Conservation (phyloP, 345 rosid species). For the Laguncularia racemosa region DNA sequence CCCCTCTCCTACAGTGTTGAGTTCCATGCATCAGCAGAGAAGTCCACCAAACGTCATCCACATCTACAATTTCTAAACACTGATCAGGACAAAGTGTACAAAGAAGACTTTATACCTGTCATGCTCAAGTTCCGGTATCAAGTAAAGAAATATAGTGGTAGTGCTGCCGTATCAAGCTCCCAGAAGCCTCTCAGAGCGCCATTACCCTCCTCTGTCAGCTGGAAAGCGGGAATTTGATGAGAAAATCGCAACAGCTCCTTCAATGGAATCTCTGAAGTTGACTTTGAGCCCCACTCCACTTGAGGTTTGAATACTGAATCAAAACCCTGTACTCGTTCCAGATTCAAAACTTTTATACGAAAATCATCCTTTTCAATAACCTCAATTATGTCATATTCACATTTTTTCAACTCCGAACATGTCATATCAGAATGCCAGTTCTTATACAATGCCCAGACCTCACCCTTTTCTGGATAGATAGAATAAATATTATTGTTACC, state of each 20-base stretch:
- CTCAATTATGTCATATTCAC: conserved; percentile 58
- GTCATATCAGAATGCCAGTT: conserved; percentile 36
- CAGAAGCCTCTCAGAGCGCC: conserved; percentile 48
- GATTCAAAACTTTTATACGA: conserved; percentile 31
- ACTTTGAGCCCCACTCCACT: conserved; percentile 15
- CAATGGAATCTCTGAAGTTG: conserved; percentile 13
- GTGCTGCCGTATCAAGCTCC: conserved; percentile 56
- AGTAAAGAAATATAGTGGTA: conserved; percentile 29
- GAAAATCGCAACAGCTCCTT: conserved; percentile 42
- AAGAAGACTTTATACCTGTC: too few relatives aligned
- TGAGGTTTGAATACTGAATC: conserved; percentile 49
- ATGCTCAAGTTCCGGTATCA: neutral
- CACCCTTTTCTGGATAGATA: conserved; percentile 42
- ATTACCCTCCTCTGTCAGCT: conserved; percentile 33
- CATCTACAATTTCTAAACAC: too few relatives aligned
- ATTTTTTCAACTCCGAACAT: conserved; percentile 35
- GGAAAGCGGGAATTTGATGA: conserved; percentile 48
- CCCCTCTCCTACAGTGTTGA: too few relatives aligned
- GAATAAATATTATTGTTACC: conserved; percentile 18
- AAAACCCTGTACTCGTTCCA: conserved; percentile 43
- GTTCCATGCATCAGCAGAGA: too few relatives aligned
- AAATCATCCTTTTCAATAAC: conserved; percentile 33
- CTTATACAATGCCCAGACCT: conserved; percentile 52
- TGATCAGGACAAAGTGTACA: too few relatives aligned
- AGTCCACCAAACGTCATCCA: too few relatives aligned